A percentile compares a stretch with the other conserved stretches of the same genome.
These are phyloP conservation scores for Pichia deserticola DNA, from an alignment of 805 yeast species.

Conservation along the genomic window DNA sequence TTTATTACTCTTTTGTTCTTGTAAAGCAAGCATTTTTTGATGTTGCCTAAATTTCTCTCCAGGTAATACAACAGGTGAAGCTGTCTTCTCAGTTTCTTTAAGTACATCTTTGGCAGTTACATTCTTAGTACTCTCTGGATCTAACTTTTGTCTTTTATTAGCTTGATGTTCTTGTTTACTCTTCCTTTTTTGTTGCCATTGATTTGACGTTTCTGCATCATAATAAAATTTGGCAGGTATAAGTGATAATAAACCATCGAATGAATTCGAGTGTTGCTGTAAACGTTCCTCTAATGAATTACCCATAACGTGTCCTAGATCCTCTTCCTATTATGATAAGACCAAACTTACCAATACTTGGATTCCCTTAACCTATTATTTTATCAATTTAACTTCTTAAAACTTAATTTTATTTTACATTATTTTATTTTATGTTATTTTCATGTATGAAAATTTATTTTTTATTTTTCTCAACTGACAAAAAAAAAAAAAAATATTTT, in stretches of 20 bases:
- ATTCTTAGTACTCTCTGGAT: constrained; percentile 47
- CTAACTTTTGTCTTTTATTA: constrained; percentile 64
- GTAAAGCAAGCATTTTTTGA: not conserved
- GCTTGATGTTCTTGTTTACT: constrained; percentile 53
- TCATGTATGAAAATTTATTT: too few relatives aligned
- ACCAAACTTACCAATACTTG: not conserved
- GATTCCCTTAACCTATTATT: too few relatives aligned
- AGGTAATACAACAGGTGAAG: constrained; percentile 39
- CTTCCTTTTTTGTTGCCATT: constrained; percentile 84
- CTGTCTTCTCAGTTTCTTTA: constrained; percentile 46
- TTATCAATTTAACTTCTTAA: too few relatives aligned
- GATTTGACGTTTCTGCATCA: constrained; percentile 82
- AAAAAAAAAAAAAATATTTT: too few relatives aligned
- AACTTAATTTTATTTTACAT: too few relatives aligned
- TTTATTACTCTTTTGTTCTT: constrained; percentile 19
- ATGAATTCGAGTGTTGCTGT: constrained; percentile 71
- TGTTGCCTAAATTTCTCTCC: constrained; percentile 16
- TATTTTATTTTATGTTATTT: too few relatives aligned
- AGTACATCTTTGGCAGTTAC: constrained; percentile 56
- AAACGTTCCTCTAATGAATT: constrained; percentile 52
- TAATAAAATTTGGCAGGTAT: constrained; percentile 93
- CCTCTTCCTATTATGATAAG: not conserved
- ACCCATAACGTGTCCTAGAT: constrained; percentile 8
- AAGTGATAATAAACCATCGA: constrained; percentile 80
- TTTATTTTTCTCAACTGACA: too few relatives aligned